Evolutionary conservation across 768 basidiomycete species (phyloP).

Genomic region (Agrocybe praecox): DNA sequence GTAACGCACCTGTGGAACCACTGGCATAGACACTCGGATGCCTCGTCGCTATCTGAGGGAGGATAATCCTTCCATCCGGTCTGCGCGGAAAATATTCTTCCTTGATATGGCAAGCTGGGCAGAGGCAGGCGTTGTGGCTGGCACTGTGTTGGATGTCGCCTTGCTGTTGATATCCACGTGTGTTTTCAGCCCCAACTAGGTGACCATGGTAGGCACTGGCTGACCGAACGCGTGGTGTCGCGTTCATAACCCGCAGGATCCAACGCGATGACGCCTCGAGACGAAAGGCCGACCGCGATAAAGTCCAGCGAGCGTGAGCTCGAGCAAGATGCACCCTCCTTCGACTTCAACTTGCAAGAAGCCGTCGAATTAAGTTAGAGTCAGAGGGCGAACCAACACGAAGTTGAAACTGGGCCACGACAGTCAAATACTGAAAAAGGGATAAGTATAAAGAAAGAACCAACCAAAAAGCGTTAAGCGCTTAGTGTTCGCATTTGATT

Average conservation of each 20-base stretch:
- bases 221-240: slow-evolving; percentile 6
- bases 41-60: slow-evolving; percentile 14
- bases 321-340: background rate
- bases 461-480: slow-evolving; percentile 17
- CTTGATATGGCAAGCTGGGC: slow-evolving; percentile 23
- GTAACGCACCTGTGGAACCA: background rate
- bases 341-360: background rate
- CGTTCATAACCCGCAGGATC: slow-evolving; percentile 11
- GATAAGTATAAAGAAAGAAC: slow-evolving; percentile 12
- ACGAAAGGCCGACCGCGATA: background rate
- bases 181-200: slow-evolving; percentile 1
- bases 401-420: background rate
- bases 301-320: background rate
- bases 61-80: slow-evolving; percentile 25
- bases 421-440: slow-evolving; percentile 1
- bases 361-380: background rate
- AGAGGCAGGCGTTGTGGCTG: slow-evolving; percentile 15
- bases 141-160: slow-evolving; percentile 7
- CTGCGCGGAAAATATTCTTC: slow-evolving; percentile 22
- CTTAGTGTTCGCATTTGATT: slow-evolving; percentile 1
- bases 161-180: background rate
- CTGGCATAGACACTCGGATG: background rate
- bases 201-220: slow-evolving; percentile 2
- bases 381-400: background rate
- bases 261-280: slow-evolving; percentile 1